A percentile compares a stretch with the other conserved stretches of the same genome.
Evolutionary conservation across 2,329 filamentous ascomycete genomes (phyloP).

Genomic region (Drechslera avenae): DNA sequence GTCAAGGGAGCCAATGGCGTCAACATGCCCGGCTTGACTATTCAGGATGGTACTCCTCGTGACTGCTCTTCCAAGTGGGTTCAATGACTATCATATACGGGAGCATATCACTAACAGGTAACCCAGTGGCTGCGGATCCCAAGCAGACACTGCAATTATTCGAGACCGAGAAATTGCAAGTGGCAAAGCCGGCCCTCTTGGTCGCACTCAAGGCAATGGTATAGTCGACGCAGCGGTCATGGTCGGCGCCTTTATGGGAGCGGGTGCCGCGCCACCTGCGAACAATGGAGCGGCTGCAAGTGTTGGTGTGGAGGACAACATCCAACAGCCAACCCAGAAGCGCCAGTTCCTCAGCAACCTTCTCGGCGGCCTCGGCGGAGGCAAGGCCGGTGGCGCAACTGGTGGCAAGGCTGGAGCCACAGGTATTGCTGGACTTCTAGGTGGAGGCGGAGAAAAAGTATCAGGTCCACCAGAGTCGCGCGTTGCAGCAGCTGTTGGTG

Average conservation of each 20-base stretch:
- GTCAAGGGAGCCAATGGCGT: slow-evolving; percentile 66
- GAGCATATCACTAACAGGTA: slow-evolving; percentile 18
- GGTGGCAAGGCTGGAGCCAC: slow-evolving; percentile 34
- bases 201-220: slow-evolving; percentile 66
- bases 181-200: slow-evolving; percentile 62
- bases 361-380: slow-evolving; percentile 36
- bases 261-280: slow-evolving; percentile 33
- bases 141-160: slow-evolving; percentile 72
- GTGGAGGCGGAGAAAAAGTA: slow-evolving; percentile 55
- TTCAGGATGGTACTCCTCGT: slow-evolving; percentile 69
- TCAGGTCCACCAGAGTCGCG: slow-evolving; percentile 57
- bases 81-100: neutral
- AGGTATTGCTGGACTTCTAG: slow-evolving; percentile 39
- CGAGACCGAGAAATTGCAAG: slow-evolving; percentile 63
- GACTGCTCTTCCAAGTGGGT: slow-evolving; percentile 62
- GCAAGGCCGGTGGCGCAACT: slow-evolving; percentile 21
- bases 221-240: slow-evolving; percentile 64
- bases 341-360: slow-evolving; percentile 44
- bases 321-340: slow-evolving; percentile 26
- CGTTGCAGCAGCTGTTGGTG: slow-evolving; percentile 61
- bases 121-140: slow-evolving; percentile 60
- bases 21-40: slow-evolving; percentile 65
- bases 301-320: slow-evolving; percentile 43
- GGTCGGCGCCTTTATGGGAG: slow-evolving; percentile 65
- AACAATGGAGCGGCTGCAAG: slow-evolving; percentile 39